Percentiles rank a stretch among this genome's conserved stretches.
Evolutionary conservation across 768 basidiomycete genomes (phyloP).

Genomic region (Saitozyma podzolica): DNA sequence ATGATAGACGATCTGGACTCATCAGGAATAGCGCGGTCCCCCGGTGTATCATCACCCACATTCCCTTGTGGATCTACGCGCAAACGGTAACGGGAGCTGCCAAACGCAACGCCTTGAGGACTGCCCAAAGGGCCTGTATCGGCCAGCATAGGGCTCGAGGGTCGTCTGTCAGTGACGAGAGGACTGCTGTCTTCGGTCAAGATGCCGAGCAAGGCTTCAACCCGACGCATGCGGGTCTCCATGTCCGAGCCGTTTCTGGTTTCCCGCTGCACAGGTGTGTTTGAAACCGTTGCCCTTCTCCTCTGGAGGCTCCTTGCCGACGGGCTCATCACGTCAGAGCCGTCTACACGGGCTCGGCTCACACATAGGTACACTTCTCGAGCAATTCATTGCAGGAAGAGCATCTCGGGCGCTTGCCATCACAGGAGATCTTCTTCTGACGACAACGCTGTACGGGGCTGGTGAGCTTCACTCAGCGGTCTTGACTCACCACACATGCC

Average conservation of each 20-base stretch:
- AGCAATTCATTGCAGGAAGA: not conserved
- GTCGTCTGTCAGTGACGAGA: too few species aligned
- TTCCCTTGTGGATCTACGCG: conserved; percentile 12
- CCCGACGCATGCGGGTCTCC: not conserved
- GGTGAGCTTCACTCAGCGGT: too few species aligned
- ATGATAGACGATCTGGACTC: conserved; percentile 5
- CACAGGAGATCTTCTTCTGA: conserved; percentile 15
- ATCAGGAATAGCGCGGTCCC: not conserved
- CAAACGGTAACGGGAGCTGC: conserved; percentile 1
- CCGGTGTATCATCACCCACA: conserved; percentile 3
- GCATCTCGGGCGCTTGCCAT: conserved; percentile 11
- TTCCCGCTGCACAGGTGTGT: not conserved
- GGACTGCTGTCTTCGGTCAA: too few species aligned
- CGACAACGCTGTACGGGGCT: conserved; percentile 2
- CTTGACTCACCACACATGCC: too few species aligned
- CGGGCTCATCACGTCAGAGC: not conserved
- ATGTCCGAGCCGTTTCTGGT: not conserved
- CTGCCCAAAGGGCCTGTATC: too few species aligned
- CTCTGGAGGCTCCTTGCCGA: not conserved
- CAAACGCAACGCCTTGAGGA: too few species aligned
- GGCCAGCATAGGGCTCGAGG: too few species aligned
- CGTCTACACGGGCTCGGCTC: not conserved
- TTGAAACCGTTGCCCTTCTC: not conserved
- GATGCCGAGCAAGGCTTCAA: too few species aligned
- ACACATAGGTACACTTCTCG: conserved; percentile 11